Evolutionary conservation across 306 rosid species (phyloP).

Genomic region (Acmispon strigosus): DNA sequence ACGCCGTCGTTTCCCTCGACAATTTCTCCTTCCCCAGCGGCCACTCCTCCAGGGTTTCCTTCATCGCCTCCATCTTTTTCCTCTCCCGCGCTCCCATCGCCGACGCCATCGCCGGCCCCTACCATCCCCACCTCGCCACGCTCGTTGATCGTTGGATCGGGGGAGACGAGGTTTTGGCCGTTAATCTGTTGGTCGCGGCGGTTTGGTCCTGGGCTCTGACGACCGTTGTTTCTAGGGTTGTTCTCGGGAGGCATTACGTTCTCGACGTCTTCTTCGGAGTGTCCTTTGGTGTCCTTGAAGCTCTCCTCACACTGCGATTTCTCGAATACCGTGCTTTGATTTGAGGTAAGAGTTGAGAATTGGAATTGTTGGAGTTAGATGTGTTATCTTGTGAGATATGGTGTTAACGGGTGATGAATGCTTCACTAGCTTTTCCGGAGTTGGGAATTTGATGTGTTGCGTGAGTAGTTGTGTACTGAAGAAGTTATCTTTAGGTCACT

Average conservation of each 20-base stretch:
- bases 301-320: conserved; percentile 39
- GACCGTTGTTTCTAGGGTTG: conserved; percentile 51
- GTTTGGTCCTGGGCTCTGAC: conserved; percentile 51
- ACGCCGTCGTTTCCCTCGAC: conserved; percentile 52
- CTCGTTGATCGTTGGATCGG: conserved; percentile 24
- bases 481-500: not conserved
- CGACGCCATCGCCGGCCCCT: conserved; percentile 9
- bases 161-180: conserved; percentile 1
- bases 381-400: not conserved
- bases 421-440: not conserved
- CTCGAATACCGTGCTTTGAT: conserved; percentile 21
- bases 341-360: conserved; percentile 29
- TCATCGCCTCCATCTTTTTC: conserved; percentile 51
- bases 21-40: conserved; percentile 75
- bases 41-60: conserved; percentile 67
- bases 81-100: conserved; percentile 24
- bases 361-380: not conserved
- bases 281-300: conserved; percentile 57
- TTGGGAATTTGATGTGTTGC: not conserved
- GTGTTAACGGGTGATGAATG: not conserved
- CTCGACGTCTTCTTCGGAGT: conserved; percentile 40
- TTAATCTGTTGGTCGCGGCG: conserved; percentile 10
- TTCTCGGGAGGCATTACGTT: conserved; percentile 72
- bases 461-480: not conserved
- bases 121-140: conserved; percentile 3